phyloP scores from a whole-genome alignment of 345 rosid genomes.

The Erucastrum elatum region DNA sequence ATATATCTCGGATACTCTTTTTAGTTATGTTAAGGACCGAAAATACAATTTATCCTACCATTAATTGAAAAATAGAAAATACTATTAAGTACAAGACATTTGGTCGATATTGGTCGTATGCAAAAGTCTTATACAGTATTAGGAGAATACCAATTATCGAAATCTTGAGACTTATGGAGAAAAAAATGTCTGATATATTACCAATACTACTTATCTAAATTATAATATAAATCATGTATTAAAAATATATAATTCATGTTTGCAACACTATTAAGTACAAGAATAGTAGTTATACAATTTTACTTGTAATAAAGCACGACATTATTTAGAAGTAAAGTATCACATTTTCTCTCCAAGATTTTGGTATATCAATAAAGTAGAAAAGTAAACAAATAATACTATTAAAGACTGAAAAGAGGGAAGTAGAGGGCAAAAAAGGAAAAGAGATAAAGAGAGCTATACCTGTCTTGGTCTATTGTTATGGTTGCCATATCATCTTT shows the following conservation, averaged over 20 bases:
- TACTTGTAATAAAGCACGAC: not conserved
- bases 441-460: slow-evolving; percentile 32
- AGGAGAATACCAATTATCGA: too few species aligned
- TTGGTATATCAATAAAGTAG: not conserved
- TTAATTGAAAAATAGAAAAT: not conserved
- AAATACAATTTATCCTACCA: not conserved
- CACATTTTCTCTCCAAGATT: not conserved
- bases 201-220: not conserved
- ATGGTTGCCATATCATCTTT: slow-evolving; percentile 27
- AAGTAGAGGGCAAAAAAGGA: not conserved
- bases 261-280: not conserved
- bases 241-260: not conserved
- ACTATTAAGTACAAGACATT: not conserved
- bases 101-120: too few species aligned
- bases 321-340: not conserved
- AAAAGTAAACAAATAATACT: not conserved
- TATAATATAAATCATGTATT: not conserved
- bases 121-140: too few species aligned
- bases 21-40: not conserved
- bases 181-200: too few species aligned
- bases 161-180: too few species aligned
- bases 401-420: not conserved
- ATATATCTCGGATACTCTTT: not conserved
- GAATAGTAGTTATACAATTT: not conserved
- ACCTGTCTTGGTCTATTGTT: not conserved